A percentile compares a stretch with the other conserved stretches of the same genome.
Conservation (phyloP, 163 green algal species). For the Smithsoniella earleae region DNA sequence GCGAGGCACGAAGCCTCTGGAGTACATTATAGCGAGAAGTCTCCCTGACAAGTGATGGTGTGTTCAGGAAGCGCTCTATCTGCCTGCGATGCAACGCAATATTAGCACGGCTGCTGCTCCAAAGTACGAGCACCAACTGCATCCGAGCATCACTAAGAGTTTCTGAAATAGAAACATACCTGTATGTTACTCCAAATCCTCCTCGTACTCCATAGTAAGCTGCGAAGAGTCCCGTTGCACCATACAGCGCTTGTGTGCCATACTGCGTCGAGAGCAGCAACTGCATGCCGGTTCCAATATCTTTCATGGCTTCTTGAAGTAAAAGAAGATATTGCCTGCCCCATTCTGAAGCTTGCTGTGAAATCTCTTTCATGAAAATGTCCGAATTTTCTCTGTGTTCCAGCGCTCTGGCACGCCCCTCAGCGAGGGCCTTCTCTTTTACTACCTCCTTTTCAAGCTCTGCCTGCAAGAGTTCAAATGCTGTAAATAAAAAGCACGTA, state of each 20-base stretch:
- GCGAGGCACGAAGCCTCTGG: conserved; percentile 45
- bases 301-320: conserved; percentile 45
- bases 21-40: conserved; percentile 59
- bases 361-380: conserved; percentile 45
- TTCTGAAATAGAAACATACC: too few relatives aligned
- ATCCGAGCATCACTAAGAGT: too few relatives aligned
- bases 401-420: conserved; percentile 84
- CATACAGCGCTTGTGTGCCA: conserved; percentile 5
- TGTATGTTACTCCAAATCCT: conserved; percentile 2
- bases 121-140: too few relatives aligned
- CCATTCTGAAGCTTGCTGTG: not conserved
- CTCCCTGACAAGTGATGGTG: conserved; percentile 67
- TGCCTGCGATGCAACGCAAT: too few relatives aligned
- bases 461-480: too few relatives aligned
- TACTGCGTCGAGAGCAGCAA: conserved; percentile 15
- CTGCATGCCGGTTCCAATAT: conserved; percentile 8
- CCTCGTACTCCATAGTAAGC: conserved; percentile 33
- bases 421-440: conserved; percentile 74
- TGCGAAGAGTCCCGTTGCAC: conserved; percentile 26
- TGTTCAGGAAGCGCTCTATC: conserved; percentile 82
- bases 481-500: too few relatives aligned
- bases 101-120: too few relatives aligned
- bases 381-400: conserved; percentile 90
- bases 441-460: conserved; percentile 84
- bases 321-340: conserved; percentile 33